Conservation (phyloP, 2,329 filamentous ascomycete genomes). For the Aspergillus caelatus region DNA sequence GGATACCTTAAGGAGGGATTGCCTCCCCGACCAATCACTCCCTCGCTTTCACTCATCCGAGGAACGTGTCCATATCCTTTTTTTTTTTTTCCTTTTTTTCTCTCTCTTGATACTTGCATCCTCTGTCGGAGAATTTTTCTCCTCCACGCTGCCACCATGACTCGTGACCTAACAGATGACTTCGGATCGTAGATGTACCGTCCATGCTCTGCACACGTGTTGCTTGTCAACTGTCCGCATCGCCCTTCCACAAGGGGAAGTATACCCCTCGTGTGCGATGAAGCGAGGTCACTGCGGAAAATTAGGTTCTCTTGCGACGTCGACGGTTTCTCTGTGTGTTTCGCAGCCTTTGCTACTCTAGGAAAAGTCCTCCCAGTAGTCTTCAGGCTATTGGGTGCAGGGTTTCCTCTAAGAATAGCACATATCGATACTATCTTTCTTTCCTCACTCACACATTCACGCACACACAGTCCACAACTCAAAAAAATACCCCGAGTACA, state of each 20-base stretch:
- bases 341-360: background rate
- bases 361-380: background rate
- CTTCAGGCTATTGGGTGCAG: background rate
- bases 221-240: background rate
- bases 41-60: background rate
- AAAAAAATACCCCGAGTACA: background rate
- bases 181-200: constrained; percentile 4
- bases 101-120: background rate
- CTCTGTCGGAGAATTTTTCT: background rate
- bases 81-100: background rate
- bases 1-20: background rate
- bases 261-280: background rate
- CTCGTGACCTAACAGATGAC: constrained; percentile 13
- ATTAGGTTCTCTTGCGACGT: background rate
- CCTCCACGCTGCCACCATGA: background rate
- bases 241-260: background rate
- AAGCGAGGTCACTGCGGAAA: background rate
- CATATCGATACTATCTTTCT: background rate
- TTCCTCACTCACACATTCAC: background rate
- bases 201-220: background rate
- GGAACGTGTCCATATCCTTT: background rate
- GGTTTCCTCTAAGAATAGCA: background rate
- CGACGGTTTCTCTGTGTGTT: background rate
- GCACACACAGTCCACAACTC: background rate
- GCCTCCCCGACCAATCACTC: background rate